phyloP scores from a whole-genome alignment of 2,329 filamentous ascomycete genomes.

The Byssoonygena ceratinophila region DNA sequence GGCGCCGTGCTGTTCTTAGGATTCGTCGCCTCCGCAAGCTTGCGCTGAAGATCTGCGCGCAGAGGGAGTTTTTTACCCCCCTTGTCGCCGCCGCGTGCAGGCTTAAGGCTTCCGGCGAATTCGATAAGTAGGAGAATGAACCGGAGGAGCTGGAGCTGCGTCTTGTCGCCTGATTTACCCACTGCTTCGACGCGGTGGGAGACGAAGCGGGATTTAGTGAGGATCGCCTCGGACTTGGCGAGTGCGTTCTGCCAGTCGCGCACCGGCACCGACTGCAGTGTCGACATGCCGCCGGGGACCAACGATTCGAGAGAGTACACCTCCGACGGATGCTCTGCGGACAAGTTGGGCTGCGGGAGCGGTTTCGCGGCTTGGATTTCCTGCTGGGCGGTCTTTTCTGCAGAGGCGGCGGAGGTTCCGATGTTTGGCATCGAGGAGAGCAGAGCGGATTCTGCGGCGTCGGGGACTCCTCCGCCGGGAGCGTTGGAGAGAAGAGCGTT shows the following conservation, averaged over 20 bases:
- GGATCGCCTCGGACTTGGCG: constrained; percentile 27
- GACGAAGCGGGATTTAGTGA: constrained; percentile 37
- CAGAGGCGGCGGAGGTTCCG: constrained; percentile 24
- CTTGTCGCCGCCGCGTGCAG: constrained; percentile 19
- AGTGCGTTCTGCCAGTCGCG: constrained; percentile 36
- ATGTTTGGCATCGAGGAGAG: constrained; percentile 34
- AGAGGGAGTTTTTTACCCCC: constrained; percentile 31
- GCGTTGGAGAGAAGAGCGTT: constrained; percentile 39
- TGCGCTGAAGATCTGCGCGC: constrained; percentile 32
- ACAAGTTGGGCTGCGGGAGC: constrained; percentile 35
- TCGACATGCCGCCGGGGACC: constrained; percentile 33
- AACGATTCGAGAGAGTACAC: constrained; percentile 38
- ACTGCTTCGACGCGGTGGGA: constrained; percentile 34
- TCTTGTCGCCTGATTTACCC: constrained; percentile 30
- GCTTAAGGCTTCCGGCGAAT: constrained; percentile 30
- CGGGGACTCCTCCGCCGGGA: constrained; percentile 23
- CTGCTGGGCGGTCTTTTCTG: constrained; percentile 29
- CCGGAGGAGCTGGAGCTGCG: constrained; percentile 36
- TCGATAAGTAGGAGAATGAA: constrained; percentile 38
- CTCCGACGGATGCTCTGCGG: constrained; percentile 35
- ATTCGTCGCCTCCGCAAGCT: constrained; percentile 26
- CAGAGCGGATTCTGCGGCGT: constrained; percentile 35
- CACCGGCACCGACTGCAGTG: constrained; percentile 35
- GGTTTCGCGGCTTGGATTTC: constrained; percentile 40
- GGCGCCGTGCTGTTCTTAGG: constrained; percentile 12